Evolutionary conservation across 2,329 filamentous ascomycete genomes (phyloP).

Genomic region (Colletotrichum sp.): DNA sequence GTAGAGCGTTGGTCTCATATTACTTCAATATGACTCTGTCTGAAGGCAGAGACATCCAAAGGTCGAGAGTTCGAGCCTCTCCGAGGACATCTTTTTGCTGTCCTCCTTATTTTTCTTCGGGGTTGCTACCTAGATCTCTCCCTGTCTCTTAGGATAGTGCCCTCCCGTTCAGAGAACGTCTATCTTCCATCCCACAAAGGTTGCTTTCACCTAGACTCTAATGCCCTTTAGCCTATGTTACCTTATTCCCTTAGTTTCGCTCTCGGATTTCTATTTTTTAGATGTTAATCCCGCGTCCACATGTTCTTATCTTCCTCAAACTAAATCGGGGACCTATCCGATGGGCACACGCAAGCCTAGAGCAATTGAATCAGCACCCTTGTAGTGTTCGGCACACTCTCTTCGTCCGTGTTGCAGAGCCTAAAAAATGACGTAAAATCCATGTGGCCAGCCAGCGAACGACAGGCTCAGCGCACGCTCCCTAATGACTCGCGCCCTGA

Average conservation of each 20-base stretch:
- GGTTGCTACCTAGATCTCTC: neutral
- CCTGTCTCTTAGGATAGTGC: neutral
- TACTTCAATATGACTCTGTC: conserved; percentile 1
- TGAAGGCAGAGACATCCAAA: conserved; percentile 2
- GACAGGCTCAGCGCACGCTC: neutral
- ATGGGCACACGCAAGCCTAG: neutral
- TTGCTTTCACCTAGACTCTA: neutral
- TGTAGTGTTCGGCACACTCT: neutral
- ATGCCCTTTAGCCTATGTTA: neutral
- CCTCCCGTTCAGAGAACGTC: neutral
- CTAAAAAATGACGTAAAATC: neutral
- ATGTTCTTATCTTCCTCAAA: neutral
- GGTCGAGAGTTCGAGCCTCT: conserved; percentile 20
- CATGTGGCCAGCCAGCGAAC: neutral
- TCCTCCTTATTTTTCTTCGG: fast-evolving
- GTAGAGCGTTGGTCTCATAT: conserved; percentile 22
- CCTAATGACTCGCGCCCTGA: neutral
- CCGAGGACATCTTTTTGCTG: conserved; percentile 9
- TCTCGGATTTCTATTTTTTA: neutral
- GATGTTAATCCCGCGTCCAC: neutral
- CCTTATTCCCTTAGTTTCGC: neutral
- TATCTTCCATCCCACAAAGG: neutral
- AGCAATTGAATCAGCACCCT: neutral
- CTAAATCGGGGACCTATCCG: neutral
- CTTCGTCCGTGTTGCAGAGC: neutral